These are phyloP conservation scores for Penicillium sp. DNA, from an alignment of 2,329 filamentous ascomycete species.

Conservation along the genomic window DNA sequence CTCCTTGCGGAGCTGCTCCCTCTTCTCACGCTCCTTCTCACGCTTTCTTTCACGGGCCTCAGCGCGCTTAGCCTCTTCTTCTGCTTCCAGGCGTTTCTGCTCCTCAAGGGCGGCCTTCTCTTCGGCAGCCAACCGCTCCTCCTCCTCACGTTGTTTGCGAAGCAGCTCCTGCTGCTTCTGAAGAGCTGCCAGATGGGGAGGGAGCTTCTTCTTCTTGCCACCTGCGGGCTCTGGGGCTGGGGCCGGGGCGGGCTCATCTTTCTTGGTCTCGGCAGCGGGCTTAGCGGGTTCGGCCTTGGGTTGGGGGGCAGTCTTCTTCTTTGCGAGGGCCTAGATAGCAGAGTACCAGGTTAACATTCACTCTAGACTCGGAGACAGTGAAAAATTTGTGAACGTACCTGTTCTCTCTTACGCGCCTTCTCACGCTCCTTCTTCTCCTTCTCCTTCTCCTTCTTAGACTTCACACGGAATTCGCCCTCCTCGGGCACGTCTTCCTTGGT, in stretches of 20 bases:
- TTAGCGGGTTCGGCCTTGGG: slow-evolving; percentile 46
- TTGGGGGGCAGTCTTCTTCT: slow-evolving; percentile 59
- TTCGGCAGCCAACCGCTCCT: slow-evolving; percentile 39
- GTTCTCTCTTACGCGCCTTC: slow-evolving; percentile 97
- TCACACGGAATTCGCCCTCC: slow-evolving; percentile 60
- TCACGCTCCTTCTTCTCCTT: slow-evolving; percentile 96
- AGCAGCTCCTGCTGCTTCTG: slow-evolving; percentile 48
- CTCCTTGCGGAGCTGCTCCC: slow-evolving; percentile 46
- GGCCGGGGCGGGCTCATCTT: slow-evolving; percentile 36
- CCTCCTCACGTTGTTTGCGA: slow-evolving; percentile 44
- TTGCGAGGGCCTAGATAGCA: slow-evolving; percentile 65
- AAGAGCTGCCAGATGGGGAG: slow-evolving; percentile 49
- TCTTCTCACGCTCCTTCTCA: slow-evolving; percentile 49
- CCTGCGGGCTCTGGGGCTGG: slow-evolving; percentile 25
- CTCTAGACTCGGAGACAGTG: neutral
- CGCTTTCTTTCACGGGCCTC: slow-evolving; percentile 45
- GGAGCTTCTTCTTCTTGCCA: slow-evolving; percentile 86
- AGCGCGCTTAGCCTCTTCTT: slow-evolving; percentile 46
- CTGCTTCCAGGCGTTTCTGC: slow-evolving; percentile 34
- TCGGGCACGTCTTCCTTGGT: slow-evolving; percentile 44
- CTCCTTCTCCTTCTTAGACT: slow-evolving; percentile 98
- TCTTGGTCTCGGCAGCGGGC: slow-evolving; percentile 47
- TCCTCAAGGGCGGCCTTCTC: slow-evolving; percentile 40
- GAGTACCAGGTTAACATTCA: slow-evolving; percentile 6
- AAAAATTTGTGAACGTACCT: slow-evolving; percentile 53